Evolutionary conservation across 164 flowering plant species (phyloP), one percentile per base, ranked within the genome.

Genomic region (Tetracentron sinense): DNA sequence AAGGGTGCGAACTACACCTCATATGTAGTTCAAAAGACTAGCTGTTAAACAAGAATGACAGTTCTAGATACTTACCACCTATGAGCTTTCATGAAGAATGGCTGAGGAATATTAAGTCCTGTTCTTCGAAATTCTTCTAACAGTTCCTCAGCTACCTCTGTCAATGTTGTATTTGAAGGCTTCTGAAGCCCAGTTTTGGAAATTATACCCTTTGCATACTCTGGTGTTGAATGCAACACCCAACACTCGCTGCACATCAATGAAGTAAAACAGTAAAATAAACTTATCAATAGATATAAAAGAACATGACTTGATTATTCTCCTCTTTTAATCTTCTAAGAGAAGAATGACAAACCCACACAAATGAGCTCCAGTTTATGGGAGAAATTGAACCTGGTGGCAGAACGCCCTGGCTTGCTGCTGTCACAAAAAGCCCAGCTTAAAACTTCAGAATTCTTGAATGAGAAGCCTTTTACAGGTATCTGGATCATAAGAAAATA

Each of bases 31-130:
- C 17, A 11, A 33, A 19, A 55, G 4, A 56, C 3, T 10, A 21
- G 30, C 10, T 4, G 33, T 20, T 12, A 66, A 52, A 52, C 6
- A n/a, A n/a, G 26, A 3, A 53, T 3, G 54, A 22, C 7, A 20
- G 3, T 2, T 51, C 30, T 15, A 53, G 29, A 62, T 57, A 77
- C 89, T 67, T 12, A 90, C 97, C 97, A 91, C 77, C 97, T 78
- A 70, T 91, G 97, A 71, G 97, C 95, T 80, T 79, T 91, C 72
- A 51, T 80, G 72, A 88, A 88, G 68, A 82, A 69, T 22, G 97
- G 95, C 42, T 55, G 81, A 66, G 93, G 70, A 16, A 75, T 70
- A 61, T 65, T 27, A 46, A 79, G 78, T 35, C 82, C 85, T 1
- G 73, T 73, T 64, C 71, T 70, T 68, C 75, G 78, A 61, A 90